A percentile compares a stretch with the other conserved stretches of the same genome.
Evolutionary conservation across 2,329 filamentous ascomycete genomes (phyloP).

Genomic region (Penicillium sp.): DNA sequence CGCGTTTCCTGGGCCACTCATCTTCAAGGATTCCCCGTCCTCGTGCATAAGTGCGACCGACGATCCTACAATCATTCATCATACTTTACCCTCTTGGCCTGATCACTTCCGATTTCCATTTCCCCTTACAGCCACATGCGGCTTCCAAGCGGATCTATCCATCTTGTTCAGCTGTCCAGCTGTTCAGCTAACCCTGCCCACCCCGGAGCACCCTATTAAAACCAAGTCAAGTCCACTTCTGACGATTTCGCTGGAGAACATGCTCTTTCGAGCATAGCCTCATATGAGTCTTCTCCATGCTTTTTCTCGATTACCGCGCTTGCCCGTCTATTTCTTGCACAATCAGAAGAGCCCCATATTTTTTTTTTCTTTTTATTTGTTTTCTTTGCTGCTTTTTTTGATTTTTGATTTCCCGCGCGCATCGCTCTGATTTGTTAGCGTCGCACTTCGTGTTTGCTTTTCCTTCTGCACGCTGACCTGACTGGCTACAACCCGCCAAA

Average conservation of each 20-base stretch:
- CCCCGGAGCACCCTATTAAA: background rate
- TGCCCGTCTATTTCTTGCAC: conserved; percentile 9
- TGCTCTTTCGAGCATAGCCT: conserved; percentile 18
- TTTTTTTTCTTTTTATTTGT: conserved; percentile 3
- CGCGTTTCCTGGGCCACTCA: conserved; percentile 10
- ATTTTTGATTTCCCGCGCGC: background rate
- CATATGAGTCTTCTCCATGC: background rate
- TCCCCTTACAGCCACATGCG: conserved; percentile 21
- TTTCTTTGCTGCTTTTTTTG: background rate
- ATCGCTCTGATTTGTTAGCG: conserved; percentile 19
- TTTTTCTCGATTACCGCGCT: conserved; percentile 26
- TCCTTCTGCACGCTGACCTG: conserved; percentile 28
- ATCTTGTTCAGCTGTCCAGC: background rate
- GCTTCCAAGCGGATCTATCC: conserved; percentile 23
- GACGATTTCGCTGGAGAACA: conserved; percentile 13
- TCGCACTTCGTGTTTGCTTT: conserved; percentile 24
- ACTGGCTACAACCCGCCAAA: conserved; percentile 29
- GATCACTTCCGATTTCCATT: conserved; percentile 7
- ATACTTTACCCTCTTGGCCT: background rate
- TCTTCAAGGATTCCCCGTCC: conserved; percentile 27
- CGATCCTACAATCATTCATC: conserved; percentile 29
- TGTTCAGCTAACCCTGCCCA: background rate
- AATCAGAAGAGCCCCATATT: conserved; percentile 7
- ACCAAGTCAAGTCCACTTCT: background rate
- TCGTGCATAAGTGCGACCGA: conserved; percentile 40